Base-by-base conservation (phyloP, 441 rosid species). In the Iberis amara region DNA sequence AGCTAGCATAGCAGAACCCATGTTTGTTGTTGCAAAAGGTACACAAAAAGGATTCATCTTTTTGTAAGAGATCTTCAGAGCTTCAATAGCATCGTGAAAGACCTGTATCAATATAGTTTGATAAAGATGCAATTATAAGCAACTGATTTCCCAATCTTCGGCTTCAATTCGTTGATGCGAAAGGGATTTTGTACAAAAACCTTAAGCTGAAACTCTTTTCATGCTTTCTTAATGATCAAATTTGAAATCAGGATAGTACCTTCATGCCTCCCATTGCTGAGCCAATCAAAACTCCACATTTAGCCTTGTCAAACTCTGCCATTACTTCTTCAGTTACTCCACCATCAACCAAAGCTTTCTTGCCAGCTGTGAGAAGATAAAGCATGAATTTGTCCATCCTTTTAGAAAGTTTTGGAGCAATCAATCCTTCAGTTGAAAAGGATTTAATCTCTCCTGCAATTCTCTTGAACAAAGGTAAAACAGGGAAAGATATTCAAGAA, bases 371-470 rank as follows among this genome's bases (percentile, higher is more conserved):
- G 41, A 92, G 89, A 74, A 83, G 74, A 73, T 92, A 92, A 63
- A 86, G 98, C 99, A 89, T 89, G 78, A 86, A 92, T 52, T 86
- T 92, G 60, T 92, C 99, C 97, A 89, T 86, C 74, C 99, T 76
- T 78, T 82, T 89, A 1, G 97, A 80, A 40, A 92, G 75, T 62
- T 92, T 92, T 28, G 97, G 99, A 43, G 90, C 85, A 35, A 92
- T 66, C 90, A 82, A 86, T 48, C 97, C 99, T 59, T 92, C 99
- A 18, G 92, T 72, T 4, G 99, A 86, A 57, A 84, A 78, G 36
- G 85, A 74, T 72, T 92, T 92, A 44, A 92, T 89, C 76, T 92
- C 99, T 52, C 95, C 99, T 4, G 97, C 99, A 69, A 92, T 92
- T 77, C 89, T 83, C 99, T 92, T 71, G 7, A 13, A 42, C 67